phyloP scores from a whole-genome alignment of 2,329 filamentous ascomycete species.

The Aureobasidium sp. region DNA sequence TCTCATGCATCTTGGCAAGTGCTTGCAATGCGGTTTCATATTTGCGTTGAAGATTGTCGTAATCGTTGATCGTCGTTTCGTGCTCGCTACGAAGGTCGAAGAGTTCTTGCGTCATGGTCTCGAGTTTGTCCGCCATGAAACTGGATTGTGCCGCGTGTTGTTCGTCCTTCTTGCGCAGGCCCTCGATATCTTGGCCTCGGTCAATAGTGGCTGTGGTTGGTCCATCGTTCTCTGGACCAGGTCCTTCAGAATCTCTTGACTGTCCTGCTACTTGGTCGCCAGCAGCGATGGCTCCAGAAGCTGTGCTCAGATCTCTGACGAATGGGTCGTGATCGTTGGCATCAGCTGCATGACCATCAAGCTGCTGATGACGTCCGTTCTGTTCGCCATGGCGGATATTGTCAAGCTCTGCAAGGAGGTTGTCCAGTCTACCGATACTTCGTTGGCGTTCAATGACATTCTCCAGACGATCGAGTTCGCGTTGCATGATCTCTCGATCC shows the following conservation, averaged over 20 bases:
- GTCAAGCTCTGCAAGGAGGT: slow-evolving; percentile 83
- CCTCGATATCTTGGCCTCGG: not conserved
- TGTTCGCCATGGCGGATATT: slow-evolving; percentile 37
- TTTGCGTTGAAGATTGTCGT: slow-evolving; percentile 72
- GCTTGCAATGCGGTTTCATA: slow-evolving; percentile 83
- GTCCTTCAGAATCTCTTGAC: not conserved
- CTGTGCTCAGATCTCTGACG: not conserved
- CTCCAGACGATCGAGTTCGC: slow-evolving; percentile 87
- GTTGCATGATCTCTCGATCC: slow-evolving; percentile 92
- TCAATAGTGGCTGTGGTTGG: not conserved
- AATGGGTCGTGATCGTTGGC: slow-evolving; percentile 12
- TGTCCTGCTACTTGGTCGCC: not conserved
- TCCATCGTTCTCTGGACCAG: not conserved
- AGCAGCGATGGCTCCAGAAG: too few species aligned
- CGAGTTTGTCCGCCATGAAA: slow-evolving; percentile 86
- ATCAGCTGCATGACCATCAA: slow-evolving; percentile 29
- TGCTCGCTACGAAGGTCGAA: slow-evolving; percentile 86
- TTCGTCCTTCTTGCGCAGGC: not conserved
- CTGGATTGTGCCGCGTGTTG: slow-evolving; percentile 54
- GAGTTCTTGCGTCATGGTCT: slow-evolving; percentile 83
- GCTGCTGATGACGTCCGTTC: slow-evolving; percentile 20
- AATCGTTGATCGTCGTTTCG: slow-evolving; percentile 72
- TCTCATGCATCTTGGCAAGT: slow-evolving; percentile 78
- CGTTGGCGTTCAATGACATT: slow-evolving; percentile 92
- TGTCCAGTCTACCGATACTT: slow-evolving; percentile 90